Conservation (phyloP, 2,329 filamentous ascomycete species). For the Sodiomyces alkalinus region DNA sequence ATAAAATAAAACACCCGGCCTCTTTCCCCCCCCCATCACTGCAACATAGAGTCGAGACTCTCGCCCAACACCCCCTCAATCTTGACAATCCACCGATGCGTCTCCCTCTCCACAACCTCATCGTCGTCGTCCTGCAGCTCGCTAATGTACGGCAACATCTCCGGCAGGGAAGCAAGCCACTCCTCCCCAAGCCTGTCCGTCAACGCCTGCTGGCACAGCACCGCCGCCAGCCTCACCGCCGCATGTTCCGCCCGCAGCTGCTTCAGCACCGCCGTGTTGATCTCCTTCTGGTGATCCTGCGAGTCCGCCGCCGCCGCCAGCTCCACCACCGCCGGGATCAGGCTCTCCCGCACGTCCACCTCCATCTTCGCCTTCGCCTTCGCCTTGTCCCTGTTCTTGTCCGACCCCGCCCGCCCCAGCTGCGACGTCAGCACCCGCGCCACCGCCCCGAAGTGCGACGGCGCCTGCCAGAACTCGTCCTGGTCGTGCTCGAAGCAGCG, state of each 20-base stretch:
- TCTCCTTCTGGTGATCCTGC: constrained; percentile 76
- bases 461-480: constrained; percentile 91
- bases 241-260: constrained; percentile 61
- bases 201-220: constrained; percentile 66
- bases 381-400: too few species aligned
- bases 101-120: constrained; percentile 80
- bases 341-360: constrained; percentile 30
- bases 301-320: constrained; percentile 70
- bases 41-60: constrained; percentile 82
- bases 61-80: constrained; percentile 86
- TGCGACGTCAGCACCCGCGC: constrained; percentile 55
- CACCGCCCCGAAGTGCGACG: constrained; percentile 67
- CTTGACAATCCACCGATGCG: constrained; percentile 74
- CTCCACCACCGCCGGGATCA: constrained; percentile 64
- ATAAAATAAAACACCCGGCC: too few species aligned
- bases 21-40: constrained; percentile 32
- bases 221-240: constrained; percentile 62
- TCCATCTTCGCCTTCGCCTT: too few species aligned
- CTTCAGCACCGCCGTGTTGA: constrained; percentile 66
- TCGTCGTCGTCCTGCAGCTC: constrained; percentile 95
- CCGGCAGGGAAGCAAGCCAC: constrained; percentile 78
- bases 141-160: constrained; percentile 93
- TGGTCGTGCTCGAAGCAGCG: constrained; percentile 79
- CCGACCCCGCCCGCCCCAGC: constrained; percentile 31
- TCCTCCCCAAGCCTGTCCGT: constrained; percentile 78